These are phyloP conservation scores for Boehmeria nivea DNA, from an alignment of 306 rosid species.

Conservation along the genomic window DNA sequence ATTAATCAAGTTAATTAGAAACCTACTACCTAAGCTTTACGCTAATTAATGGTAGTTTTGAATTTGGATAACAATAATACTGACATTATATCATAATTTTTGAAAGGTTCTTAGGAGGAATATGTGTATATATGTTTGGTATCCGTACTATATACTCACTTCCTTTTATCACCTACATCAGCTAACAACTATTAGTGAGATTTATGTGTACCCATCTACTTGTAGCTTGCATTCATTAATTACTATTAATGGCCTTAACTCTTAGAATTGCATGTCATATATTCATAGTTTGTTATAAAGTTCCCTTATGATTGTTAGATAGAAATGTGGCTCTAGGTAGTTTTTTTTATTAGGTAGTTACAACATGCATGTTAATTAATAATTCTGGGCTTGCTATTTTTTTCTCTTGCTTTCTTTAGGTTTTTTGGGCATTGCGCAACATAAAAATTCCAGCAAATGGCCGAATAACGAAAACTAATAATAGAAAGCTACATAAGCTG, in stretches of 20 bases:
- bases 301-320: not conserved
- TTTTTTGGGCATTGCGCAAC: not conserved
- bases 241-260: not conserved
- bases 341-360: too few relatives aligned
- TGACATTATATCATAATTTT: too few relatives aligned
- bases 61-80: not conserved
- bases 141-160: too few relatives aligned
- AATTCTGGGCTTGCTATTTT: not conserved
- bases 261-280: not conserved
- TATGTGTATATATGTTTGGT: too few relatives aligned
- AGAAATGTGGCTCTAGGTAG: too few relatives aligned
- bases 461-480: not conserved
- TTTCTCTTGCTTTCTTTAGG: not conserved
- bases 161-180: too few relatives aligned
- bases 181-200: too few relatives aligned
- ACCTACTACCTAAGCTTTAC: not conserved
- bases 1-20: not conserved
- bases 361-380: not conserved
- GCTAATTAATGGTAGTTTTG: not conserved
- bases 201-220: too few relatives aligned
- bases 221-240: not conserved
- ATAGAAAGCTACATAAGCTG: conserved; percentile 5
- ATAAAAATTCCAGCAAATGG: not conserved
- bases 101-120: too few relatives aligned
- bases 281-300: conserved; percentile 5